phyloP scores from a whole-genome alignment of 2,329 filamentous ascomycete species.

The Raffaelea ambrosiae region DNA sequence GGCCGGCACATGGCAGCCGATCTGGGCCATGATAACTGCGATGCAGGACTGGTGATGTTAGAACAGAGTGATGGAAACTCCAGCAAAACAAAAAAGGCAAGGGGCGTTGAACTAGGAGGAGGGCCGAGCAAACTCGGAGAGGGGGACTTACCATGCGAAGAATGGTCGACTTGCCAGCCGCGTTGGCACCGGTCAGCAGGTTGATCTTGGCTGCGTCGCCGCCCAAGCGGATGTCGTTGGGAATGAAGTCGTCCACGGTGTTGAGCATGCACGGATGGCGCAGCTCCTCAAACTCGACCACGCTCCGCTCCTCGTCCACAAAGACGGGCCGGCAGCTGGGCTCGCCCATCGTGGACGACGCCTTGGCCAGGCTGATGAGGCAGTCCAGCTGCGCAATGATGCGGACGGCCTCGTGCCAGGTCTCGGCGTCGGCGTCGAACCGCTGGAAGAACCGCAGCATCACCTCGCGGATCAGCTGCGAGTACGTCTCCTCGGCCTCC shows the following conservation, averaged over 20 bases:
- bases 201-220: constrained; percentile 76
- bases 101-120: too few relatives aligned
- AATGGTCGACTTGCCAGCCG: constrained; percentile 93
- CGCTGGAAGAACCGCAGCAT: constrained; percentile 73
- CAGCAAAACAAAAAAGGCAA: constrained; percentile 1
- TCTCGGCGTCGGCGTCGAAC: constrained; percentile 79
- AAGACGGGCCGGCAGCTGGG: constrained; percentile 87
- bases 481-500: constrained; percentile 89
- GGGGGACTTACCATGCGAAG: constrained; percentile 68
- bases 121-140: too few relatives aligned
- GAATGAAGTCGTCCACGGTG: constrained; percentile 88
- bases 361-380: constrained; percentile 83
- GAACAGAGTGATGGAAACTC: too few relatives aligned
- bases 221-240: constrained; percentile 84
- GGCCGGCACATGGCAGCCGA: constrained; percentile 88
- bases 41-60: constrained; percentile 62
- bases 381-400: constrained; percentile 91
- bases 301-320: constrained; percentile 72
- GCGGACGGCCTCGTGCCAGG: constrained; percentile 83
- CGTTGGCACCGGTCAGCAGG: constrained; percentile 90
- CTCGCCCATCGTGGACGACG: constrained; percentile 73
- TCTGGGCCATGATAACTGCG: constrained; percentile 94
- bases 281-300: constrained; percentile 86
- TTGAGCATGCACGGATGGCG: constrained; percentile 92
- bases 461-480: constrained; percentile 83